A percentile compares a stretch with the other conserved stretches of the same genome.
Evolutionary conservation across 2,329 filamentous ascomycete genomes (phyloP).

Genomic region (Elsinoe perseae): DNA sequence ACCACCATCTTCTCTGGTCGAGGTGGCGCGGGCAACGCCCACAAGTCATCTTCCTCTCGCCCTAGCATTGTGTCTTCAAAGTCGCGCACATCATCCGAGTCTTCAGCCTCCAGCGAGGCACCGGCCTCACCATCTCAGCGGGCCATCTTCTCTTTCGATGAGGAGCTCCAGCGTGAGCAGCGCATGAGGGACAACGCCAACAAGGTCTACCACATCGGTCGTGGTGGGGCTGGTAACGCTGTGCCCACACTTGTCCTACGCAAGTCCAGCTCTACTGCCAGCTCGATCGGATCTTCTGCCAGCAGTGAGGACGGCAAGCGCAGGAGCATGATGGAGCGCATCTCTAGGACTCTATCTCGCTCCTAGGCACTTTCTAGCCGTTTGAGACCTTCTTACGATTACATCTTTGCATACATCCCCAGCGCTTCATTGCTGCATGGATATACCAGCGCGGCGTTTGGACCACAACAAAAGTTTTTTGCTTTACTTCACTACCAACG

Average conservation of each 20-base stretch:
- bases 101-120: slow-evolving; percentile 43
- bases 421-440: neutral
- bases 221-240: slow-evolving; percentile 53
- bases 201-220: slow-evolving; percentile 53
- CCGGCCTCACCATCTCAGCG: slow-evolving; percentile 38
- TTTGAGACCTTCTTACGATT: neutral
- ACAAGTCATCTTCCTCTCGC: slow-evolving; percentile 31
- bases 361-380: neutral
- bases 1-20: slow-evolving; percentile 48
- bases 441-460: slow-evolving; percentile 8
- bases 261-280: slow-evolving; percentile 1
- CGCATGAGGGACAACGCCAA: slow-evolving; percentile 44
- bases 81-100: slow-evolving; percentile 11
- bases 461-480: slow-evolving; percentile 1
- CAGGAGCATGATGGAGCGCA: slow-evolving; percentile 12
- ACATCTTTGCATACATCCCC: neutral
- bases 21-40: slow-evolving; percentile 53
- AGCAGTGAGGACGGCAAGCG: slow-evolving; percentile 12
- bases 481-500: neutral
- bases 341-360: slow-evolving; percentile 14
- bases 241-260: slow-evolving; percentile 20
- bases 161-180: slow-evolving; percentile 54
- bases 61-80: slow-evolving; percentile 36
- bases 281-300: slow-evolving; percentile 1
- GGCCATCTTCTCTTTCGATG: slow-evolving; percentile 61